Evolutionary conservation across 208 protist species (phyloP), one percentile per base, ranked within the genome.

Genomic region (Acanthamoeba triangularis): DNA sequence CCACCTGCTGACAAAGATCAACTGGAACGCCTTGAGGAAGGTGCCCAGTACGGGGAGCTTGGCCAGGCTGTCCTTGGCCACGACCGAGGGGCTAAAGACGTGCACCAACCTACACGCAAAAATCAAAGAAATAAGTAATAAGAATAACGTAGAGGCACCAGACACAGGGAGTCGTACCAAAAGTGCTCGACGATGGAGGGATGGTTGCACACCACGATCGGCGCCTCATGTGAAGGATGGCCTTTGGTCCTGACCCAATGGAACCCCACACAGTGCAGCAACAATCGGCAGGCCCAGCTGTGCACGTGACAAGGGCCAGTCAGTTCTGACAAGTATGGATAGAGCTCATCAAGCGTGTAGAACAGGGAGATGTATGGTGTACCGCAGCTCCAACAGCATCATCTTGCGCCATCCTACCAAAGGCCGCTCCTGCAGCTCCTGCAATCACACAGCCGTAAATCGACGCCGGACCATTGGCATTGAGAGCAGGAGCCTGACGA

Each of bases 161-260:
- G 49, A 8, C 49, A 54, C 49, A 54, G 33, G 67, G 67, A 30
- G 33, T 8, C 1, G 76, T 56, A 47, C 76, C 76, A 85, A 11
- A 85, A 56, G 41, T 44, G 76, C 76, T 85, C 76, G 41, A 85
- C 13, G n/a, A 85, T 44, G 35, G 76, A 85, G 7, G 76, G 76
- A 33, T 85, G 76, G 41, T 85, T 85, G 41, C 76, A 85, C 28
- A 85, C 76, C 18, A 85, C 25, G 41, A 85, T 44, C 10, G 41
- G 35, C 41, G 76, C 76, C 25, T 44, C 33, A 47, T 44, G 4
- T 3, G 33, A 44, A 20, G 76, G 35, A 10, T 54, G 76, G 13
- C 76, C 76, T 85, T 85, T 85, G 76, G 41, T 56, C 28, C 35
- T 44, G n/a, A 85, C 44, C 41, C 44, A 85, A 33, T 85, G 30